phyloP scores from a whole-genome alignment of 164 flowering plant species.

The Umbilicus rupestris region DNA sequence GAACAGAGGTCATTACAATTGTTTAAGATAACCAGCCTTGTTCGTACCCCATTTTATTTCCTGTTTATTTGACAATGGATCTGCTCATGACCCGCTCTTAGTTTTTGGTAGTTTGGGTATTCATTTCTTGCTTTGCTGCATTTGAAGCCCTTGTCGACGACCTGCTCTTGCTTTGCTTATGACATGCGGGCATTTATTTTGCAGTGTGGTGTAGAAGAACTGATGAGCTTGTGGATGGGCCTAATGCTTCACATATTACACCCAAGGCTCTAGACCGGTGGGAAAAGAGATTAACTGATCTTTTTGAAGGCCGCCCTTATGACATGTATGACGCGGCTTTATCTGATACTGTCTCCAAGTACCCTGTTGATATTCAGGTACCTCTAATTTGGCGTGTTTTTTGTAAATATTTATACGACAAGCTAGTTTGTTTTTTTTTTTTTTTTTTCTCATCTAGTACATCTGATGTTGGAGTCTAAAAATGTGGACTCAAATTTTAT shows the following conservation, averaged over 20 bases:
- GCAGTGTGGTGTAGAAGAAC: conserved; percentile 97
- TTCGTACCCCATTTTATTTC: too few relatives aligned
- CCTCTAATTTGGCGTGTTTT: neutral
- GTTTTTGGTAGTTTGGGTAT: neutral
- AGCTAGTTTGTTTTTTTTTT: too few relatives aligned
- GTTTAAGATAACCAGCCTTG: neutral
- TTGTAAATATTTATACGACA: neutral
- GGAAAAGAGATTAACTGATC: conserved; percentile 69
- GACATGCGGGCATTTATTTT: neutral
- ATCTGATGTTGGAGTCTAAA: neutral
- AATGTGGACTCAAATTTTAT: neutral
- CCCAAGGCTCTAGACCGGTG: conserved; percentile 85
- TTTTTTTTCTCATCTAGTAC: neutral
- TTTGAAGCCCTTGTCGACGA: neutral
- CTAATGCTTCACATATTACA: conserved; percentile 88
- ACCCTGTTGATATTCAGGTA: conserved; percentile 87
- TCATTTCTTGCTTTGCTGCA: neutral
- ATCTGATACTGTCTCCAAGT: conserved; percentile 69
- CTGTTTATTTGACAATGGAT: too few relatives aligned
- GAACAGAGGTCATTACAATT: too few relatives aligned
- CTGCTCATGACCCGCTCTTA: too few relatives aligned
- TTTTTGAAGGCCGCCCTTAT: conserved; percentile 67
- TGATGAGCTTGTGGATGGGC: conserved; percentile 94
- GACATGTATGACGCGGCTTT: conserved; percentile 93
- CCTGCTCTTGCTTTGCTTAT: too few relatives aligned